These are phyloP conservation scores for Globisporangium sylvaticum DNA, from an alignment of 352 stramenopile genomes.

Conservation along the genomic window DNA sequence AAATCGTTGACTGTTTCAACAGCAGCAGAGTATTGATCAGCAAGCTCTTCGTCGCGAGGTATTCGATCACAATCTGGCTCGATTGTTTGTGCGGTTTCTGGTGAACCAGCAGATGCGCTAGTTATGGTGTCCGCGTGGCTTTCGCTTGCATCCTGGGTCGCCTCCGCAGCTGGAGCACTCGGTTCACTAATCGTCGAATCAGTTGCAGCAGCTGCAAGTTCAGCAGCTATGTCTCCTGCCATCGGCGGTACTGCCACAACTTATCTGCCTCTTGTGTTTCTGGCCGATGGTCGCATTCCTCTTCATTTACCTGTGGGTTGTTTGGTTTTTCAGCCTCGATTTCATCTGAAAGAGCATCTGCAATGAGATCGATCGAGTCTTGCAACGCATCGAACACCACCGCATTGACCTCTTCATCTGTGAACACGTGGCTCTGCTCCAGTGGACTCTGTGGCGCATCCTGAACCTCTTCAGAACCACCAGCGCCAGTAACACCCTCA, in stretches of 20 bases:
- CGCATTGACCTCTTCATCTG: conserved; percentile 10
- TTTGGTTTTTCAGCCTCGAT: neutral
- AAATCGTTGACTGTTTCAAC: neutral
- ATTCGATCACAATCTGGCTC: neutral
- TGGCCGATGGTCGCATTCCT: neutral
- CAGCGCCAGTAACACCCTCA: too few species aligned
- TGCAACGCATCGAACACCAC: conserved; percentile 23
- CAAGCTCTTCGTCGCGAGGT: neutral
- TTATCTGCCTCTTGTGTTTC: neutral
- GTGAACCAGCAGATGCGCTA: neutral
- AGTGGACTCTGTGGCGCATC: neutral
- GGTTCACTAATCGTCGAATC: neutral
- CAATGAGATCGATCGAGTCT: conserved; percentile 28
- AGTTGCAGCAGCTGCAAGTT: neutral
- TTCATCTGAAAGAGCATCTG: conserved; percentile 4
- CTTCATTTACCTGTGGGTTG: neutral
- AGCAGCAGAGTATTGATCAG: neutral
- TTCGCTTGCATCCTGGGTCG: neutral
- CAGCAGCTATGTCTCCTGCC: neutral
- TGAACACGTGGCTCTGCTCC: neutral
- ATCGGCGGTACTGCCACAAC: too few species aligned
- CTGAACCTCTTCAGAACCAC: neutral
- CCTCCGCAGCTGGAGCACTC: neutral
- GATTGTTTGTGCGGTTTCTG: neutral
- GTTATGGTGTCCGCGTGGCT: too few species aligned